Base-by-base conservation (phyloP, 139 green algal genomes). In the Micractinium sp. region DNA sequence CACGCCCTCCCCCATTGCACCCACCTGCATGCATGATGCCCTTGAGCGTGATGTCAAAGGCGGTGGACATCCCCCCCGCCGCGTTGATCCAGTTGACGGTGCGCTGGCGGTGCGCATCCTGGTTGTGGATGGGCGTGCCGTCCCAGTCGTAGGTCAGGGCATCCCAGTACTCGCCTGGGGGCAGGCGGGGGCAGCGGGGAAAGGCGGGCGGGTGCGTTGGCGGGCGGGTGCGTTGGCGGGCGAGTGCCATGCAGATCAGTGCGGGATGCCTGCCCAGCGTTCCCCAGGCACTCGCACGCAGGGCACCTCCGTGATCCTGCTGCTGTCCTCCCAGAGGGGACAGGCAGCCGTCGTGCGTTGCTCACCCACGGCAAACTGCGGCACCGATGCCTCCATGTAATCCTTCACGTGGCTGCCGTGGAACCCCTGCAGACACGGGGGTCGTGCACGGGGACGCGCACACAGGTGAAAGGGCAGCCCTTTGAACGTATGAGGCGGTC, bases 21-120 rank as follows among this genome's bases (percentile, higher is more conserved):
- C 23, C 78, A 84, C 81, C 81, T 35, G 83, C 83, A 38, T 88
- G 85, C 85, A 88, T 33, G 97, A 97, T 90, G 98, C 96, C 91
- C 91, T 99, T 99, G 86, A 95, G 98, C 71, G 97, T 99, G 96
- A 99, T 99, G 93, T 99, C 97, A 90, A 99, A 99, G 53, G 97
- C 97, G 4, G 95, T 95, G 22, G 94, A 89, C 38, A 96, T 98
- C 88, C 96, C 97, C 9, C 96, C 97, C 16, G 97, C 98, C 19
- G 88, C 82, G 91, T 99, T 96, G 81, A 91, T 96, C 97, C 97
- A 99, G 94, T 98, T 95, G 81, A 98, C 92, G 36, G 93, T 98
- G 85, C 96, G 94, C 94, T 99, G 96, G 22, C 97, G 91, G 93
- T 98, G 96, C 23, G 88, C 73, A 89, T 98, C 93, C 94, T 99